Base-by-base conservation (phyloP, 1,284 basidiomycete genomes). In the Pseudomicrostroma phylloplanum region DNA sequence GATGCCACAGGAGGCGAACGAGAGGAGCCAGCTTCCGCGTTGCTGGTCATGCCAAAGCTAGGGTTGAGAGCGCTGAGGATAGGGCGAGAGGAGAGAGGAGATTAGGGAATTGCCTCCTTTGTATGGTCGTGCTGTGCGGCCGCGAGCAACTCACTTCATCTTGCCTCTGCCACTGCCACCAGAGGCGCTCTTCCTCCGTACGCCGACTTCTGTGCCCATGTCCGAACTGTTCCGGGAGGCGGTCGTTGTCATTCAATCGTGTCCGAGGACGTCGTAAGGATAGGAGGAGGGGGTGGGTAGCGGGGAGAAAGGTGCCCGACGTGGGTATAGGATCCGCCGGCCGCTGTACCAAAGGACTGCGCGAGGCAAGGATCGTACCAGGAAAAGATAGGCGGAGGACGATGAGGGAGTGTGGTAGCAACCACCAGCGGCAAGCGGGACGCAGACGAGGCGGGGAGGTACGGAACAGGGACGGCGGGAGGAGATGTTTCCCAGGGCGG, bases 41-140 rank as follows among this genome's bases (percentile, higher is more conserved):
- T 54, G 51, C 51, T 54, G 51, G 51, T 54, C 51, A 54, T 54
- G 25, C 51, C 51, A 19, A 54, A 54, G 13, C 21, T 25, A 15
- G 51, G 51, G 25, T 54, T 25, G 13, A 54, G 15, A 25, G 21
- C 21, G 13, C 51, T 54, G 51, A 6, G 6, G 25, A 26, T 4
- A 23, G 23, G 26, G 51, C 6, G 17, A 11, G 15, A 8, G 8
- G 21, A 54, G 21, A 54, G 51, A 17, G 2, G 51, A 8, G 21
- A 54, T 19, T 6, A 54, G 25, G 25, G 51, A 19, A 54, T 7
- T 8, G 21, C 17, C 21, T 17, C 17, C 17, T 48, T 17, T 6
- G 43, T 13, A 6, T n/a, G 21, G 3, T 48, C 30, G 43, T 6
- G 43, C 21, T 13, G 17, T 17, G 6, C 6, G 15, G 43, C 12